A percentile compares a stretch with the other conserved stretches of the same genome.
phyloP scores from a whole-genome alignment of 345 rosid genomes.

The Combretum micranthum region DNA sequence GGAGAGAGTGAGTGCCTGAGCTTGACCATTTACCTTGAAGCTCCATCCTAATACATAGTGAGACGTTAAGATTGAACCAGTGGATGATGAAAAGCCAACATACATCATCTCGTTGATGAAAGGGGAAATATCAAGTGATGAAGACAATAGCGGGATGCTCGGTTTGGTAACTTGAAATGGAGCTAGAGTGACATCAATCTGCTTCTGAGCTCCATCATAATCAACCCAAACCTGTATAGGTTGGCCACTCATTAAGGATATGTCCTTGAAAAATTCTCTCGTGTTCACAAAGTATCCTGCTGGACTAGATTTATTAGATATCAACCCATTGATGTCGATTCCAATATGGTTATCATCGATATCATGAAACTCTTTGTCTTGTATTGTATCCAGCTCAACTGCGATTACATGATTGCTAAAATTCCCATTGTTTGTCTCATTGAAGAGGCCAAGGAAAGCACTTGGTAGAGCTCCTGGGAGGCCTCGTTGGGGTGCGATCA shows the following conservation, averaged over 20 bases:
- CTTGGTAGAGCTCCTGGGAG: no score
- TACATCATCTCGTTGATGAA: slow-evolving; percentile 29
- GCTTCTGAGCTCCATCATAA: slow-evolving; percentile 24
- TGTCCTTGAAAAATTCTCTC: slow-evolving; percentile 3
- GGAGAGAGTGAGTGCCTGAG: no score
- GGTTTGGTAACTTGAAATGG: slow-evolving; percentile 34
- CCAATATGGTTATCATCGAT: slow-evolving; percentile 48
- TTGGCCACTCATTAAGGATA: slow-evolving; percentile 21
- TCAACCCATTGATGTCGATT: slow-evolving; percentile 40
- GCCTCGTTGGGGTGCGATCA: no score
- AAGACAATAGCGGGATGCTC: slow-evolving; percentile 30
- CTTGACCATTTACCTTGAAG: no score
- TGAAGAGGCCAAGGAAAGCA: no score
- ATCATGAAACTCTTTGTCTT: slow-evolving; percentile 27
- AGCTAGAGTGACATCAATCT: slow-evolving; percentile 41
- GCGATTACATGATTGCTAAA: no score
- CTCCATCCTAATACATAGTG: slow-evolving; percentile 66
- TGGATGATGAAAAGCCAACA: slow-evolving; percentile 68
- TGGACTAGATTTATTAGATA: slow-evolving; percentile 21
- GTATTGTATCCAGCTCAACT: slow-evolving; percentile 39
- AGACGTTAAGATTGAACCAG: slow-evolving; percentile 25
- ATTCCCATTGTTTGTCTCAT: no score
- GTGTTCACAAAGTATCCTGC: slow-evolving; percentile 33
- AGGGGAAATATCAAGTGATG: slow-evolving; percentile 30
- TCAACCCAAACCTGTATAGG: slow-evolving; percentile 53